Evolutionary conservation across 2,329 filamentous ascomycete genomes (phyloP).

Genomic region (Aspergillus hiratsukae): DNA sequence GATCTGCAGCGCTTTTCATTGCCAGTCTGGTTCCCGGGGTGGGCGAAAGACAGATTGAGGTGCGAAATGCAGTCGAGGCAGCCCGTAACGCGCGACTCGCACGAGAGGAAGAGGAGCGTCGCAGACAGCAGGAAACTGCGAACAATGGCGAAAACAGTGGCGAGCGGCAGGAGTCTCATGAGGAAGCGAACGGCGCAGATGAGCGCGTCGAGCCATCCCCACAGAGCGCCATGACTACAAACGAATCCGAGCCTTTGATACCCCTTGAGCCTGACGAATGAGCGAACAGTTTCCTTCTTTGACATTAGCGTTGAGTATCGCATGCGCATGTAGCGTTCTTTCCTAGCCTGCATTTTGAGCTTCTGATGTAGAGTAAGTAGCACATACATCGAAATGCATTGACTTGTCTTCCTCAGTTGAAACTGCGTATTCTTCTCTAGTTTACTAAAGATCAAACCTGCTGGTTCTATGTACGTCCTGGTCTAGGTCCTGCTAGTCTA

Average conservation of each 20-base stretch:
- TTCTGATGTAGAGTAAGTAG: not conserved
- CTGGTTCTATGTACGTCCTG: not conserved
- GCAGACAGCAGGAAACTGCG: constrained; percentile 17
- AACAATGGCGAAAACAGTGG: constrained; percentile 6
- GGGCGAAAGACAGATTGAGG: constrained; percentile 57
- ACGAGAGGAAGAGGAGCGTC: constrained; percentile 22
- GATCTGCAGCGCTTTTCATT: constrained; percentile 57
- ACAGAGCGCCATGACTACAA: not conserved
- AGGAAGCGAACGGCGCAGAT: not conserved
- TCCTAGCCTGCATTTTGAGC: not conserved
- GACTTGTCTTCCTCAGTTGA: not conserved
- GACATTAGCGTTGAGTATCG: not conserved
- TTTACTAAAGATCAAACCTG: not conserved
- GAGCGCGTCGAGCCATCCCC: constrained; percentile 1
- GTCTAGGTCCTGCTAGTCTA: not conserved
- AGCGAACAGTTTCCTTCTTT: not conserved
- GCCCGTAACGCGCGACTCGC: constrained; percentile 26
- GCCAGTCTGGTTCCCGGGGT: constrained; percentile 60
- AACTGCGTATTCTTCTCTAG: not conserved
- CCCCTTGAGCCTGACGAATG: constrained; percentile 3
- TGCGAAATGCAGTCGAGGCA: constrained; percentile 49
- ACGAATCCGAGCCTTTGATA: constrained; percentile 8
- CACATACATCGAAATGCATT: not conserved
- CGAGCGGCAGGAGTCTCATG: constrained; percentile 8
- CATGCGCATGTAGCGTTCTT: not conserved